These are phyloP conservation scores for Amniculicola lignicola DNA, from an alignment of 495 filamentous ascomycete species.

Conservation along the genomic window DNA sequence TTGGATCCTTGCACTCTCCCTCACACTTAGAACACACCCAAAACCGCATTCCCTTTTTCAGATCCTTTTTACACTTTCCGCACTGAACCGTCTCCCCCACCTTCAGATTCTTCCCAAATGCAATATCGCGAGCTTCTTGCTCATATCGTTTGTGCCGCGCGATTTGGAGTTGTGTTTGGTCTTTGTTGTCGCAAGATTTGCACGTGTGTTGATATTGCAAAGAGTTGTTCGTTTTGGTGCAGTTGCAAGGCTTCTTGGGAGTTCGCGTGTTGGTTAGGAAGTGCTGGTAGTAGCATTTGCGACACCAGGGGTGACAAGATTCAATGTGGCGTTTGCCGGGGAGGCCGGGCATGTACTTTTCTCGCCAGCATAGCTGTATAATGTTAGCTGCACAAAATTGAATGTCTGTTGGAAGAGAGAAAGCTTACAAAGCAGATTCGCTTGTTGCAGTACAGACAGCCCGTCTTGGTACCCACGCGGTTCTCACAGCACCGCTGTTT, in stretches of 20 bases:
- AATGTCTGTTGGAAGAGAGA: neutral
- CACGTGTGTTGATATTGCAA: constrained; percentile 12
- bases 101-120: neutral
- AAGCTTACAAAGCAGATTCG: constrained; percentile 25
- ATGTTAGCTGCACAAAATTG: no score
- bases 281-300: constrained; percentile 17
- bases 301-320: constrained; percentile 17
- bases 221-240: neutral
- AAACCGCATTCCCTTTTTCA: constrained; percentile 19
- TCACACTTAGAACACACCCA: constrained; percentile 27
- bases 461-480: constrained; percentile 3
- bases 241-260: constrained; percentile 17
- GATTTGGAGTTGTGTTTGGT: neutral
- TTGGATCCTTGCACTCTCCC: constrained; percentile 25
- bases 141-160: constrained; percentile 12
- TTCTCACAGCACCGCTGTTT: constrained; percentile 14
- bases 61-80: constrained; percentile 10
- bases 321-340: constrained; percentile 16
- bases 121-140: constrained; percentile 22
- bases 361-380: constrained; percentile 8
- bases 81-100: constrained; percentile 18
- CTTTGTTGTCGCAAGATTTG: neutral
- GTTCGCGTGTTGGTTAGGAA: neutral
- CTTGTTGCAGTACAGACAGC: constrained; percentile 33
- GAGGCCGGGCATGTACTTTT: constrained; percentile 1